Base-by-base conservation (phyloP, 2,329 filamentous ascomycete species). In the Venturia aucupariae region DNA sequence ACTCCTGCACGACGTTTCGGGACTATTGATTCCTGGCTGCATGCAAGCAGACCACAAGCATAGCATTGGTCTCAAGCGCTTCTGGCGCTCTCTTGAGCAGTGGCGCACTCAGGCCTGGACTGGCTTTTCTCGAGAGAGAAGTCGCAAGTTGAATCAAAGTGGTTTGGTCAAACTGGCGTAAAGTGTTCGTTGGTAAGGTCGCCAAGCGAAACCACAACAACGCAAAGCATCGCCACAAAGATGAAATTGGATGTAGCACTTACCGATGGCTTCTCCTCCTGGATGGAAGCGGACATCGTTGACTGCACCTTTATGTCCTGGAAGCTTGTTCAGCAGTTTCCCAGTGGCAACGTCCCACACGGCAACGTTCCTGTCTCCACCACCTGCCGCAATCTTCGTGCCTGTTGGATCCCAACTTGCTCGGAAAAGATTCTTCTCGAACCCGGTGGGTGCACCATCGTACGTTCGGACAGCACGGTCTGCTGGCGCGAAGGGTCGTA, bases 281-380 rank as follows among this genome's bases (percentile, higher is more conserved):
- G 93, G 92, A 60, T 90, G 88, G 73, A 99, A 95, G 69, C 95
- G 89, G 64, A 93, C 93, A 74, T 93, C 92, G 74, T 97, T 99
- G 62, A 97, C 94, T 0, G 90, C 90, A 41, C 93, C 94, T 77
- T 92, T 94, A 75, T 99, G 94, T 0, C 94, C 94, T 0, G 94
- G 94, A 62, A 99, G 81, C 77, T 97, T 97, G 77, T 97, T 95
- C 68, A 96, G 76, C 70, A 99, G 80, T 79, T 95, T 97, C 65
- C 90, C 92, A n/a, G 84, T 89, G 73, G 90, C 87, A 64, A 82
- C 86, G 61, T 94, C 92, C 94, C 94, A 99, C 11, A 97, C 86
- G 17, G 96, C 88, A 22, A 92, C 92, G 8, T 88, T 96, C 32
- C 92, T 89, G 72, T 99, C 94, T 17, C 92, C 93, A 62, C 92